Percentiles rank a stretch among this genome's conserved stretches.
Evolutionary conservation across 2,329 filamentous ascomycete genomes (phyloP).

Genomic region (Fusarium liriodendri): DNA sequence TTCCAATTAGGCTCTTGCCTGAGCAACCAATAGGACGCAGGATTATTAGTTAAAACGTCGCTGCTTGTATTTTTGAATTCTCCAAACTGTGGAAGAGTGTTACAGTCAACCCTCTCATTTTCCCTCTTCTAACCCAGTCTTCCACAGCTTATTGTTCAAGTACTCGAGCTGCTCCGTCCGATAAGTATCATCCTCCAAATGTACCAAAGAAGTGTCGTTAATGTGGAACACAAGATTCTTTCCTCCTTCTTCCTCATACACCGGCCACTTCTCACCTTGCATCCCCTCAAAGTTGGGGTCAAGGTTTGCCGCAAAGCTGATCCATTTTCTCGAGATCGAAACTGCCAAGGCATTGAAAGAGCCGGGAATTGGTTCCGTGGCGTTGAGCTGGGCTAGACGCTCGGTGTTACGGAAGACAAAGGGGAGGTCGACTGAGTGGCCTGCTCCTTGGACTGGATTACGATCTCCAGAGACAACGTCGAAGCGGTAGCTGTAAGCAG

Average conservation of each 20-base stretch:
- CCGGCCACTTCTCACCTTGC: slow-evolving; percentile 6
- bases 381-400: slow-evolving; percentile 2
- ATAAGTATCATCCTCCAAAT: slow-evolving; percentile 19
- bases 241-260: neutral
- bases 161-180: slow-evolving; percentile 28
- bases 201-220: neutral
- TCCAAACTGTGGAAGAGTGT: neutral
- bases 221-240: slow-evolving; percentile 27
- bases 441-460: slow-evolving; percentile 11
- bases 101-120: neutral
- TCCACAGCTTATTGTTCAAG: slow-evolving; percentile 27
- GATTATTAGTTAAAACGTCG: neutral
- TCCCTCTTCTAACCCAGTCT: slow-evolving; percentile 5
- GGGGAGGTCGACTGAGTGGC: slow-evolving; percentile 16
- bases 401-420: slow-evolving; percentile 23
- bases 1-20: too few species aligned
- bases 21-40: too few species aligned
- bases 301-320: slow-evolving; percentile 15
- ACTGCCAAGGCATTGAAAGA: slow-evolving; percentile 12
- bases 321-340: slow-evolving; percentile 26
- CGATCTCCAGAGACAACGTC: slow-evolving; percentile 27
- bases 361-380: neutral
- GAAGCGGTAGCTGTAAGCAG: slow-evolving; percentile 26
- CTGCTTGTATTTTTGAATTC: neutral
- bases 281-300: slow-evolving; percentile 22